Evolutionary conservation across 2,329 filamentous ascomycete species (phyloP).

Genomic region (Coccinonectria pachysandricola): DNA sequence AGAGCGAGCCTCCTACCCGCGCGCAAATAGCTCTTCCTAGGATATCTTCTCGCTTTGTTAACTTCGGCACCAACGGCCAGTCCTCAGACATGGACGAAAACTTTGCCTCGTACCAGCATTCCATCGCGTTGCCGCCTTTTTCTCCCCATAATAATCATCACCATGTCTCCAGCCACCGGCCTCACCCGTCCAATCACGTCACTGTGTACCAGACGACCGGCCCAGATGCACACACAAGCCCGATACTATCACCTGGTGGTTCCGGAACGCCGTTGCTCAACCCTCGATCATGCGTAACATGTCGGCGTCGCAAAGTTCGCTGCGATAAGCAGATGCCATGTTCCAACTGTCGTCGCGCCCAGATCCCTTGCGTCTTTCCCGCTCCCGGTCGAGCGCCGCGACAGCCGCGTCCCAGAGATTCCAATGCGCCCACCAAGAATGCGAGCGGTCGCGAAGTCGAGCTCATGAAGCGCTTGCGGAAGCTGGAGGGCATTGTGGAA

Average conservation of each 20-base stretch:
- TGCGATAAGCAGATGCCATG: conserved; percentile 73
- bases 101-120: conserved; percentile 11
- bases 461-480: conserved; percentile 59
- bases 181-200: conserved; percentile 22
- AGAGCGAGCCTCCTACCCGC: too few species aligned
- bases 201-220: conserved; percentile 32
- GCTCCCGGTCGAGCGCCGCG: conserved; percentile 63
- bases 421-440: conserved; percentile 49
- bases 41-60: too few species aligned
- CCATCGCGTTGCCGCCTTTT: conserved; percentile 15
- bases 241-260: conserved; percentile 25
- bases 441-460: conserved; percentile 56
- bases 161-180: conserved; percentile 6
- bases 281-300: conserved; percentile 40
- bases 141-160: conserved; percentile 13
- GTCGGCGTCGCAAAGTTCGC: conserved; percentile 54
- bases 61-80: too few species aligned
- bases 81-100: conserved; percentile 12
- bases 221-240: conserved; percentile 26
- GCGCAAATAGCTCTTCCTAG: too few species aligned
- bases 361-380: conserved; percentile 64
- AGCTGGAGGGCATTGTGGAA: conserved; percentile 67
- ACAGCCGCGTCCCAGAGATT: conserved; percentile 53
- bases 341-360: conserved; percentile 60
- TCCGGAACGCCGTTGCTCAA: conserved; percentile 29